phyloP scores from a whole-genome alignment of 139 green algal genomes.

The Tetraselmis striata region DNA sequence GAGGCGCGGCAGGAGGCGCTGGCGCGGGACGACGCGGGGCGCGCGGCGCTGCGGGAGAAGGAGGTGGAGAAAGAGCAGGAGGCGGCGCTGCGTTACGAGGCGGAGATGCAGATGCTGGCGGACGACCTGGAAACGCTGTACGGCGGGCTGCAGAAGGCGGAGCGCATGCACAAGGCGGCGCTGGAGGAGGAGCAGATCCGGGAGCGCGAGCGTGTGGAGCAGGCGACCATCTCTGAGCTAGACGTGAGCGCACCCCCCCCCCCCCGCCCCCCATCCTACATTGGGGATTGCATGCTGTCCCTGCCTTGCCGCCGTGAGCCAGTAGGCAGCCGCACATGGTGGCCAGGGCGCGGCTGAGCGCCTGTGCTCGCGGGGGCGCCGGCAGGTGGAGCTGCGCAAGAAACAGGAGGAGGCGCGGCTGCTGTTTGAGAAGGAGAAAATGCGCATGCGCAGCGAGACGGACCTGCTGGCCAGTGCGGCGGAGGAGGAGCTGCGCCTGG shows the following conservation, averaged over 20 bases:
- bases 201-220: neutral
- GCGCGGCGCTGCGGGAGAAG: neutral
- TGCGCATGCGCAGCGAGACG: neutral
- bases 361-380: too few species aligned
- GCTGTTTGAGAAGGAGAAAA: neutral
- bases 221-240: neutral
- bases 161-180: neutral
- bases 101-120: neutral
- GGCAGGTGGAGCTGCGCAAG: neutral
- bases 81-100: neutral
- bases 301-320: too few species aligned
- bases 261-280: neutral
- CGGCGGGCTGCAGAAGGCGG: neutral
- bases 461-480: neutral
- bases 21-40: neutral
- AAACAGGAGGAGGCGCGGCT: neutral
- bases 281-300: too few species aligned
- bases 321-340: too few species aligned
- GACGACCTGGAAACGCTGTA: neutral
- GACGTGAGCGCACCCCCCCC: neutral
- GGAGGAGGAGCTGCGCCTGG: neutral
- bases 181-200: neutral
- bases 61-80: neutral
- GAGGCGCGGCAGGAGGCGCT: neutral
- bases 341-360: too few species aligned